Conservation (phyloP, 202 grass and related monocot genomes). For the Cymbopogon flexuosus region DNA sequence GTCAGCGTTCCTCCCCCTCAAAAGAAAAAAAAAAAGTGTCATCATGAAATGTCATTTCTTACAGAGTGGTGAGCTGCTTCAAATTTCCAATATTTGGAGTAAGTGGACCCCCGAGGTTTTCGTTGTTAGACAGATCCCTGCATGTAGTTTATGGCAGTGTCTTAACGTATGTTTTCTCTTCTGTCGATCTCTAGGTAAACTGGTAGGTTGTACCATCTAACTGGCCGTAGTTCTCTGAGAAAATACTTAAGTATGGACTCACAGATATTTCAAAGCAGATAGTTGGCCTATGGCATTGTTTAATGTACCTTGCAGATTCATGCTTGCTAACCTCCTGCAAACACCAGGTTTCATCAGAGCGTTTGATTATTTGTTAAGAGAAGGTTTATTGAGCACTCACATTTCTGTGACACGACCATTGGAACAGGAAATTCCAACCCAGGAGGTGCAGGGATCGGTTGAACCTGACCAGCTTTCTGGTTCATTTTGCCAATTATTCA, state of each 20-base stretch:
- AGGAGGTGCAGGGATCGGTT: conserved; percentile 60
- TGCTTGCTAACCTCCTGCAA: conserved; percentile 61
- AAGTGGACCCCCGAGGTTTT: conserved; percentile 48
- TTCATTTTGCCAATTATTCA: conserved; percentile 54
- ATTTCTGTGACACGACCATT: conserved; percentile 59
- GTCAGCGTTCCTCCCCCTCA: not conserved
- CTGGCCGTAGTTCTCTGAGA: not conserved
- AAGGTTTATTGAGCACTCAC: conserved; percentile 39
- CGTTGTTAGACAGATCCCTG: conserved; percentile 86
- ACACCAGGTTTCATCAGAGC: conserved; percentile 18
- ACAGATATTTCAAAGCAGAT: conserved; percentile 64
- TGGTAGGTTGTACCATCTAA: not conserved
- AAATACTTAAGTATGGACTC: conserved; percentile 33
- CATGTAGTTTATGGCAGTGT: conserved; percentile 27
- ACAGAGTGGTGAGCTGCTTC: conserved; percentile 68
- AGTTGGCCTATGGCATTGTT: conserved; percentile 52
- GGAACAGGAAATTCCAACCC: conserved; percentile 77
- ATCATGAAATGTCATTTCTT: conserved; percentile 36
- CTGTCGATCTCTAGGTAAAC: not conserved
- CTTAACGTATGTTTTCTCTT: conserved; percentile 9
- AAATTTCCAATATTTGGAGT: conserved; percentile 71
- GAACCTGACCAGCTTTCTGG: conserved; percentile 68
- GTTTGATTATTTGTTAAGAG: conserved; percentile 1
- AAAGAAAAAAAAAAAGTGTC: not conserved
- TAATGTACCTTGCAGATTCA: conserved; percentile 59